Percentiles rank a stretch among this genome's conserved stretches.
These are phyloP conservation scores for Mycena rebaudengoi DNA, from an alignment of 768 basidiomycete species.

Conservation along the genomic window DNA sequence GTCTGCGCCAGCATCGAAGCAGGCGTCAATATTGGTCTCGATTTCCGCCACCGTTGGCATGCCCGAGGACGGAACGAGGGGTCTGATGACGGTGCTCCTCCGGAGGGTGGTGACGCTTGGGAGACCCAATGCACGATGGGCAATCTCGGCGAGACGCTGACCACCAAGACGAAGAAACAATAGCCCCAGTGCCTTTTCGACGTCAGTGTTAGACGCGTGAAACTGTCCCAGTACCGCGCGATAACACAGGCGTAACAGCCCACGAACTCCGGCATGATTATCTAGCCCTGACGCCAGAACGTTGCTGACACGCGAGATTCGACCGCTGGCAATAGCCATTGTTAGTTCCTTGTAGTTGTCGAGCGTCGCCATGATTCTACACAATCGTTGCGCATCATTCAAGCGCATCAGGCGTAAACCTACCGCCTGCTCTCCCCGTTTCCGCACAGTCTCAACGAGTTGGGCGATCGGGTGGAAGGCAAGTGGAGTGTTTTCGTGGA, in stretches of 20 bases:
- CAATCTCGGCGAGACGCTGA: neutral
- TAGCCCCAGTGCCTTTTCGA: too few species aligned
- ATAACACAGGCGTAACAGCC: too few species aligned
- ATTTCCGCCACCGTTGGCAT: too few species aligned
- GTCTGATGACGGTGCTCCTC: neutral
- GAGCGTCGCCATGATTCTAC: neutral
- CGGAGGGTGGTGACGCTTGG: neutral
- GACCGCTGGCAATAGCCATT: neutral
- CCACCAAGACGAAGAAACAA: neutral
- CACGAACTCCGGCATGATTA: neutral
- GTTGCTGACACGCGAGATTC: neutral
- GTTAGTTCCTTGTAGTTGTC: conserved; percentile 6
- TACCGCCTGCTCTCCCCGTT: neutral
- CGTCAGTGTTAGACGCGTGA: too few species aligned
- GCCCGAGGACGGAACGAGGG: too few species aligned
- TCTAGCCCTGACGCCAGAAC: neutral
- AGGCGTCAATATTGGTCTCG: too few species aligned
- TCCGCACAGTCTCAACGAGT: neutral
- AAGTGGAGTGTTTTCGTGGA: neutral
- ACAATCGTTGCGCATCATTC: neutral
- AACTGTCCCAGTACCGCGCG: too few species aligned
- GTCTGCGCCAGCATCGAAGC: too few species aligned
- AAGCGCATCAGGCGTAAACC: too few species aligned
- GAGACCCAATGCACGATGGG: neutral
- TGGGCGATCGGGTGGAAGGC: neutral